A percentile compares a stretch with the other conserved stretches of the same genome.
Evolutionary conservation across 148 eudicot species (phyloP).

Genomic region (Cornus controversa): DNA sequence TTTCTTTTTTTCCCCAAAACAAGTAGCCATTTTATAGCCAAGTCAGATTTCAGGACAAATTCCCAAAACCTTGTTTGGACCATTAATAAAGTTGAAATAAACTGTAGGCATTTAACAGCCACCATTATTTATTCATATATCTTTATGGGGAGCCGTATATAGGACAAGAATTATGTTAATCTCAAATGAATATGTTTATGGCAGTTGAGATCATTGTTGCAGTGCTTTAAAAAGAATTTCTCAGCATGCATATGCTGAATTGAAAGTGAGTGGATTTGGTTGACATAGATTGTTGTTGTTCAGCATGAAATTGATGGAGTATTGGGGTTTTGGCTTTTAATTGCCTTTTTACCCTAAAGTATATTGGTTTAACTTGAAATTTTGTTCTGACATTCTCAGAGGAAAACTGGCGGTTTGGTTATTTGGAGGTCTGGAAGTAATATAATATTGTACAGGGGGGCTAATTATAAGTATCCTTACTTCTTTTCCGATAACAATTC

Average conservation of each 20-base stretch:
- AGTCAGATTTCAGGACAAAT: neutral
- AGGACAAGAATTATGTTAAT: neutral
- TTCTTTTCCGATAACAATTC: slow-evolving; percentile 37
- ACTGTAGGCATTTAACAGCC: neutral
- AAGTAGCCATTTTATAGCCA: neutral
- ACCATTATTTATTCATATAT: neutral
- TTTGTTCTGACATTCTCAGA: slow-evolving; percentile 46
- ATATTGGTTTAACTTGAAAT: slow-evolving; percentile 2
- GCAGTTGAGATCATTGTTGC: neutral
- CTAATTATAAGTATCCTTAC: slow-evolving; percentile 83
- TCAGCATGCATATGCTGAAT: neutral
- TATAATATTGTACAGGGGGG: slow-evolving; percentile 80
- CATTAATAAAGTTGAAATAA: neutral
- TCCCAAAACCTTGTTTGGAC: neutral
- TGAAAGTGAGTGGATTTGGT: neutral
- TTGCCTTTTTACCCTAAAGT: neutral
- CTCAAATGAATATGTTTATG: neutral
- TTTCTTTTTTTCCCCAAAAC: no score
- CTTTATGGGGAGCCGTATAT: neutral
- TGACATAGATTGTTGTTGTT: neutral
- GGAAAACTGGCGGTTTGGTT: slow-evolving; percentile 94
- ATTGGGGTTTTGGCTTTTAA: neutral
- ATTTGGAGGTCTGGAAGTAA: slow-evolving; percentile 96
- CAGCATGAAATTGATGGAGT: neutral
- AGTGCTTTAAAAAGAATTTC: neutral